Evolutionary conservation across 2,329 filamentous ascomycete species (phyloP), one percentile per base, ranked within the genome.

Genomic region (Aureobasidium subglaciale): DNA sequence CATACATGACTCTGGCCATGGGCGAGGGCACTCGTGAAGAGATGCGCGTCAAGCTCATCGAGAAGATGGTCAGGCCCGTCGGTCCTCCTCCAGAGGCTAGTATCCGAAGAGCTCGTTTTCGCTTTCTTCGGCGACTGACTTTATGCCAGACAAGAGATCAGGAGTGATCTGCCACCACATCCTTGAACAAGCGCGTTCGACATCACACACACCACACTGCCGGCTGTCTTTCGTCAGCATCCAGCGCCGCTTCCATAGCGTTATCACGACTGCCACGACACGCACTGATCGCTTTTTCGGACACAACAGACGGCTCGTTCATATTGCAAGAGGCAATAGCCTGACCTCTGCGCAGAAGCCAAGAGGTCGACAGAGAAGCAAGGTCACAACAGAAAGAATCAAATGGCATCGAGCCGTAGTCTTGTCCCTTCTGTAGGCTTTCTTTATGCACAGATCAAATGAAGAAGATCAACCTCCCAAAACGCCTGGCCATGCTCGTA

Each of bases 1-100:
- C 88, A 35, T 96, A 96, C 71, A 90, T 96, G 78, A 81, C 88
- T 16, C 84, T 97, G 48, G 92, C 91, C 0, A 84, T 95, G 75
- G 93, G 93, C 45, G 89, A 95, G 70, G 81, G 88, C 5, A 63
- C 63, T 57, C 79, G 86, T 57, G 86, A 90, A 71, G 89, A 90
- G 71, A 83, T 93, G 53, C 80, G 90, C 60, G 83, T 86, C 13
- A 79, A 84, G 71, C 80, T 96, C 75, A 86, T 97, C 63, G 87
- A 95, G 68, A 78, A 80, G 64, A 85, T 85, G 81, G 77, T 85
- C 25, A 73, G 83, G 61, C 84, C 84, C 10, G 84, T 83, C 60
- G 82, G 85, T 35, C 79, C 81, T 64, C 83, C 84, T 59, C 83
- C 83, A 38, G 81, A 83, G 75, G 81, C 83, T 25, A n/a, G 43